Percentiles rank a stretch among this genome's conserved stretches.
Conservation (phyloP, 75 land plant genomes). For the Cupressus sempervirens region DNA sequence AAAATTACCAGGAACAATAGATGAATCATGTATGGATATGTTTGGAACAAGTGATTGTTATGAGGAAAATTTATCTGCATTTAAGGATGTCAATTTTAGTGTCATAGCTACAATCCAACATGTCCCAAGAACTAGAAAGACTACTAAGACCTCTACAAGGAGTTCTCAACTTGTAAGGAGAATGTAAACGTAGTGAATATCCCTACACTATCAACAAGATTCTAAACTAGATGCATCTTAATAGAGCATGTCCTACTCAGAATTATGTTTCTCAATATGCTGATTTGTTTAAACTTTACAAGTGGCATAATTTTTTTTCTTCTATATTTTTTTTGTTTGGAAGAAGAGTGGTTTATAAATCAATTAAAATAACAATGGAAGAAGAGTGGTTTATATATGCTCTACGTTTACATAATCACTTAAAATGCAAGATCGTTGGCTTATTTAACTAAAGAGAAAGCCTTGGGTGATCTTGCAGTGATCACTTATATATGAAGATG, state of each 20-base stretch:
- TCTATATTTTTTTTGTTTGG: background rate
- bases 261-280: background rate
- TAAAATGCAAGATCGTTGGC: too few relatives aligned
- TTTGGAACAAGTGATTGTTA: slow-evolving; percentile 26
- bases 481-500: too few relatives aligned
- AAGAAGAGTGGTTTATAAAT: background rate
- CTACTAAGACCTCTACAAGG: background rate
- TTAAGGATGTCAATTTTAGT: slow-evolving; percentile 4
- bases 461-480: too few relatives aligned
- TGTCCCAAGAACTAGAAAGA: background rate
- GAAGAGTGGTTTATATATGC: too few relatives aligned
- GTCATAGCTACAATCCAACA: background rate
- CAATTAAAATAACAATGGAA: too few relatives aligned
- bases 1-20: slow-evolving; percentile 4
- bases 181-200: background rate
- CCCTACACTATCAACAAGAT: background rate
- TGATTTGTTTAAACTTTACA: background rate
- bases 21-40: slow-evolving; percentile 13
- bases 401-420: too few relatives aligned
- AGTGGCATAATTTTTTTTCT: background rate
- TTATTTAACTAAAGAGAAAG: too few relatives aligned
- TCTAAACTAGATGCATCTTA: background rate
- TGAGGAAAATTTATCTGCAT: slow-evolving; percentile 16
- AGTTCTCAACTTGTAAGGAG: background rate
- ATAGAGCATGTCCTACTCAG: background rate